Evolutionary conservation across 1,284 basidiomycete genomes (phyloP).

Genomic region (Cryptococcus sp.): DNA sequence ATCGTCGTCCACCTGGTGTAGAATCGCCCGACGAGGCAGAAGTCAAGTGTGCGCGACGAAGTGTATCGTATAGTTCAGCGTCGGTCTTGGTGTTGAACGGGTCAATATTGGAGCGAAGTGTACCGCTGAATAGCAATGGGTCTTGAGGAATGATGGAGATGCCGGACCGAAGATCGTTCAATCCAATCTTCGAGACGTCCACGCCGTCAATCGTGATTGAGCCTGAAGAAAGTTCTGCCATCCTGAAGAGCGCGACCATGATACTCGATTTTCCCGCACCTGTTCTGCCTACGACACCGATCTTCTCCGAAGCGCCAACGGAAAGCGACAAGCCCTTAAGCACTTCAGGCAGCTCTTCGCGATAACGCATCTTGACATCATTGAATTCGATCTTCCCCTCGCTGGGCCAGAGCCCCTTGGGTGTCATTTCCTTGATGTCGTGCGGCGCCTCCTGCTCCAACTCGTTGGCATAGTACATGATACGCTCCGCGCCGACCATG

Average conservation of each 20-base stretch:
- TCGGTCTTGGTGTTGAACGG: slow-evolving; percentile 75
- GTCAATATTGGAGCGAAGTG: slow-evolving; percentile 64
- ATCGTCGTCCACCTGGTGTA: slow-evolving; percentile 52
- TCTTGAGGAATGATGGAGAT: slow-evolving; percentile 84
- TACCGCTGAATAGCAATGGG: slow-evolving; percentile 63
- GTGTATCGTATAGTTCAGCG: slow-evolving; percentile 75
- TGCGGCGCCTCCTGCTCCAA: slow-evolving; percentile 79
- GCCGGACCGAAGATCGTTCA: slow-evolving; percentile 55
- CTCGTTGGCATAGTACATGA: slow-evolving; percentile 66
- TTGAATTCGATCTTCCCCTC: slow-evolving; percentile 52
- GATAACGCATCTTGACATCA: slow-evolving; percentile 56
- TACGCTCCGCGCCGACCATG: slow-evolving; percentile 86
- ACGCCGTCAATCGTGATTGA: slow-evolving; percentile 54
- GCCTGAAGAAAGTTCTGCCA: slow-evolving; percentile 54
- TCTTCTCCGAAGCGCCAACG: slow-evolving; percentile 57
- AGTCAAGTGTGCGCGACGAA: slow-evolving; percentile 75
- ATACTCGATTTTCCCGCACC: slow-evolving; percentile 63
- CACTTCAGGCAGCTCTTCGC: slow-evolving; percentile 57
- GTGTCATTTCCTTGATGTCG: slow-evolving; percentile 62
- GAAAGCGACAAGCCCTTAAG: slow-evolving; percentile 62
- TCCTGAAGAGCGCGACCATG: slow-evolving; percentile 59
- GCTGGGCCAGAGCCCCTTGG: slow-evolving; percentile 66
- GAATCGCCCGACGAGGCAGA: slow-evolving; percentile 15
- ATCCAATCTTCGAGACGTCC: slow-evolving; percentile 57
- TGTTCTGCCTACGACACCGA: slow-evolving; percentile 57